Conservation (phyloP, 129 eudicot genomes). For the Arctium minus region DNA sequence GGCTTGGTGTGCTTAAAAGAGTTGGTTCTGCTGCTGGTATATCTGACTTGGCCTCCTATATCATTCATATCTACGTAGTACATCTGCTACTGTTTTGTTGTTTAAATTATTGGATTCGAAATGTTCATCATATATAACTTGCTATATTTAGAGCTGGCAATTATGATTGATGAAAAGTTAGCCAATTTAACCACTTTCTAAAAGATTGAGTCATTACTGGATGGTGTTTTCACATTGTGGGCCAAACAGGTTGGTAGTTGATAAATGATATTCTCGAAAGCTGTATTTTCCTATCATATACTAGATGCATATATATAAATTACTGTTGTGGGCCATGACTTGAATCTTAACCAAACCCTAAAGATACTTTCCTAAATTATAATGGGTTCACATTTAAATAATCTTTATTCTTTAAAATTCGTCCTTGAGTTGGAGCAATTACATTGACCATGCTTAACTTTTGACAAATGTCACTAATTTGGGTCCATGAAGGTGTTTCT, state of each 20-base stretch:
- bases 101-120: not conserved
- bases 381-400: not conserved
- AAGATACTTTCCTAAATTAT: not conserved
- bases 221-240: constrained; percentile 10
- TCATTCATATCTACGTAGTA: not conserved
- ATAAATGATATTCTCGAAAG: not conserved
- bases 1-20: constrained; percentile 81
- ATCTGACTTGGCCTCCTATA: constrained; percentile 13
- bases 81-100: not conserved
- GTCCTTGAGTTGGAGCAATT: not conserved
- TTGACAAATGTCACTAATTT: not conserved
- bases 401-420: not conserved
- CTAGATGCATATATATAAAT: not conserved
- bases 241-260: constrained; percentile 1
- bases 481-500: not conserved
- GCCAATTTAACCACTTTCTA: not conserved
- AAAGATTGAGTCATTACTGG: not conserved
- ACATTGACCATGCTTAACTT: not conserved
- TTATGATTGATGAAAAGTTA: not conserved
- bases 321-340: not conserved
- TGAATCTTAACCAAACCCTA: not conserved
- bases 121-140: not conserved
- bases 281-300: constrained; percentile 1
- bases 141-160: constrained; percentile 5
- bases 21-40: constrained; percentile 95